Base-by-base conservation (phyloP, 164 flowering plant genomes). In the Chimonanthus salicifolius region DNA sequence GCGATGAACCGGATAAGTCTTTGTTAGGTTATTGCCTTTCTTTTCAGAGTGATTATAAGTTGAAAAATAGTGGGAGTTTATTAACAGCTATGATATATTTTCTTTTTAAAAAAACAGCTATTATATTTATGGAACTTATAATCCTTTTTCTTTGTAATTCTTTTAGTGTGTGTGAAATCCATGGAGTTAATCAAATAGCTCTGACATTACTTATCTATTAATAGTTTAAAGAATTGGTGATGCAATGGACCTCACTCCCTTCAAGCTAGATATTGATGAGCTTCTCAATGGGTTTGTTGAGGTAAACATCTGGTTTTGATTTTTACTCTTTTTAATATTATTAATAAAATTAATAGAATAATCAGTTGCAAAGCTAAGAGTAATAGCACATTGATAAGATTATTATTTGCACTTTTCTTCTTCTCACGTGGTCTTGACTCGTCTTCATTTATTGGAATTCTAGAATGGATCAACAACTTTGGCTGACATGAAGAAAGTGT, bases 181-280 rank as follows among this genome's bases (percentile, higher is more conserved):
- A 54, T 10, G 16, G 16, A 54, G 60, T 54, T 54, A 54, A 54
- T 54, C 60, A 7, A 54, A 54, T 54, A n/a, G 11, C 60, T 54
- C 16, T 33, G 33, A 54, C 60, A 0, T 54, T 43, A 45, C 68
- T 65, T 4, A 4, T 43, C 48, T 11, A 4, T 5, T 33, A 33
- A 11, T 45, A 45, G 49, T n/a, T 65, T 65, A 43, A 65, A 33
- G 45, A 63, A 45, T 65, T 45, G 7, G 15, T 71, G 68, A 58
- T 64, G 62, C 45, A 58, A 87, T 90, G 92, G 86, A 89, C 58
- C 76, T 88, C 69, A 74, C 86, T 71, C 86, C 86, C 4, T 90
- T 88, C 86, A 90, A 89, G 80, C 78, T 51, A 69, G 97, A 94
- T 74, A 89, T 94, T 71, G 96, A 94, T 76, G 96, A 92, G 77